Conservation (phyloP, 495 filamentous ascomycete species). For the Penicillium canariense region DNA sequence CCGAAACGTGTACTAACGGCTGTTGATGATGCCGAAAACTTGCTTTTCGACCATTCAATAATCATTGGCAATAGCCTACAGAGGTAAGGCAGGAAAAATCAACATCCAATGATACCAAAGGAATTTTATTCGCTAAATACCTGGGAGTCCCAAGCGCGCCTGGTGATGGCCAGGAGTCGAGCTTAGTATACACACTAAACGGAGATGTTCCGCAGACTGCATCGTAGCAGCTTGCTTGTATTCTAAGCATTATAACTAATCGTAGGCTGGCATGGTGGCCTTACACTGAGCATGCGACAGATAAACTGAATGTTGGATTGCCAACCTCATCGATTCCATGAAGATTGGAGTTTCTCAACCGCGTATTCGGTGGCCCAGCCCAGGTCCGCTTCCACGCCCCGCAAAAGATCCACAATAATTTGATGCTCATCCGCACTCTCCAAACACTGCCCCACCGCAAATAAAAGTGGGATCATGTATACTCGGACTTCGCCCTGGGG, state of each 20-base stretch:
- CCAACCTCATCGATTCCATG: slow-evolving; percentile 27
- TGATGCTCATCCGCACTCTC: slow-evolving; percentile 35
- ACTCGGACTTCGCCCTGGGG: slow-evolving; percentile 36
- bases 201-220: neutral
- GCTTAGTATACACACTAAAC: too few relatives aligned
- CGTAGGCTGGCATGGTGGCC: too few relatives aligned
- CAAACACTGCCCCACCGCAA: slow-evolving; percentile 40
- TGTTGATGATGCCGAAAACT: neutral
- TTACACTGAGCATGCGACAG: neutral
- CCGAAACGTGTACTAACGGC: neutral
- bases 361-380: slow-evolving; percentile 39
- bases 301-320: too few relatives aligned
- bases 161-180: too few relatives aligned
- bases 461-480: slow-evolving; percentile 38
- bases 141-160: too few relatives aligned
- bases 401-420: slow-evolving; percentile 37
- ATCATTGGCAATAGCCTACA: neutral
- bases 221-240: neutral
- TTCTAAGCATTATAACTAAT: too few relatives aligned
- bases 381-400: slow-evolving; percentile 39
- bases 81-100: neutral
- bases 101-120: too few relatives aligned
- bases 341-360: slow-evolving; percentile 31
- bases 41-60: neutral
- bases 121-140: too few relatives aligned